Percentiles rank a stretch among this genome's conserved stretches.
Conservation (phyloP, 345 rosid species). For the Melaleuca quinquenervia region DNA sequence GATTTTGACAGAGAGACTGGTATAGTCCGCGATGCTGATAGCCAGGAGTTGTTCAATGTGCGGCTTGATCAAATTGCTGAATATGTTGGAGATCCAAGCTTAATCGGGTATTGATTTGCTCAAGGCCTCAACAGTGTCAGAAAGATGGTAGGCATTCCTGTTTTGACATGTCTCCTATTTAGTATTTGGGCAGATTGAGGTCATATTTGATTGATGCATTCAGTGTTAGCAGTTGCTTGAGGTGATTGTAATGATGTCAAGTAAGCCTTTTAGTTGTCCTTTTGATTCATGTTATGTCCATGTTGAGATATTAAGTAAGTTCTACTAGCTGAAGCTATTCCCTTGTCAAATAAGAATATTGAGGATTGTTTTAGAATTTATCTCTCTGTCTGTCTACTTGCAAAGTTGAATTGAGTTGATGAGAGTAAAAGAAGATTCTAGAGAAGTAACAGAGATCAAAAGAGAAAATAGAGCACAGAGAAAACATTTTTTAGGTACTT, state of each 20-base stretch:
- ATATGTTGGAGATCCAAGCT: constrained; percentile 60
- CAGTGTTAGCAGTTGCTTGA: background rate
- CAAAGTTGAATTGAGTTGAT: background rate
- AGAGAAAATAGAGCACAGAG: background rate
- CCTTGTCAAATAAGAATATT: background rate
- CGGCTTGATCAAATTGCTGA: constrained; percentile 81
- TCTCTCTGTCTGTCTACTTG: fast-evolving
- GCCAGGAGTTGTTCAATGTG: constrained; percentile 47
- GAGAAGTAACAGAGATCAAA: background rate
- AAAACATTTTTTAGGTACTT: background rate
- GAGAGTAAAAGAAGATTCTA: background rate
- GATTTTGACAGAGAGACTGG: constrained; percentile 58
- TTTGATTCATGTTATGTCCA: background rate
- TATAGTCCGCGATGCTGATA: constrained; percentile 57
- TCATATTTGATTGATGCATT: background rate
- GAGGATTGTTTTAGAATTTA: background rate
- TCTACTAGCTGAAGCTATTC: background rate
- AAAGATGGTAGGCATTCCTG: background rate
- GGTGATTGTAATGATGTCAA: background rate
- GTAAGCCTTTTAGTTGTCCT: background rate
- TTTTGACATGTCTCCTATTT: background rate
- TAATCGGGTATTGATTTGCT: constrained; percentile 28
- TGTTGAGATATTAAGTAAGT: background rate
- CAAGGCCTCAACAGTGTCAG: background rate
- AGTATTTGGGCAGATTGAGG: background rate